A percentile compares a stretch with the other conserved stretches of the same genome.
These are phyloP conservation scores for Coriaria nepalensis DNA, from an alignment of 306 rosid species.

Conservation along the genomic window DNA sequence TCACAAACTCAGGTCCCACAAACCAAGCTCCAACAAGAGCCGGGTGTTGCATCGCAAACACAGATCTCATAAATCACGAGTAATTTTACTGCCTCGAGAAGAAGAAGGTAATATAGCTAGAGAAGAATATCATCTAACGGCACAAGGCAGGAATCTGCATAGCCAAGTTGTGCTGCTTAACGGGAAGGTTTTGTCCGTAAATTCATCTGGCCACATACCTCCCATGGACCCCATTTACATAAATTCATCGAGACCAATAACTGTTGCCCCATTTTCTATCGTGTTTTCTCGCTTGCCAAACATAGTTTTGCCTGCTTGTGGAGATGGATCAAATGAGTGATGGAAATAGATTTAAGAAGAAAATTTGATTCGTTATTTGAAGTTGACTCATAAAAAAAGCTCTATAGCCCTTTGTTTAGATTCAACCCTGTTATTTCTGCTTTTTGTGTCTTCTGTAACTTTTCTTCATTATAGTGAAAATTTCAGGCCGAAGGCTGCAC, in stretches of 20 bases:
- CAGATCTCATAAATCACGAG: constrained; percentile 7
- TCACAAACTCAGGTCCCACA: constrained; percentile 18
- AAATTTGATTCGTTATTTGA: no score
- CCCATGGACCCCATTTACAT: constrained; percentile 44
- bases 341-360: no score
- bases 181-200: constrained; percentile 45
- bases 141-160: constrained; percentile 50
- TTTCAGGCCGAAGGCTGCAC: no score
- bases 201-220: constrained; percentile 67
- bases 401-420: no score
- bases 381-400: no score
- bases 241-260: constrained; percentile 43
- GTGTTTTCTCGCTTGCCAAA: constrained; percentile 78
- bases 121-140: constrained; percentile 70
- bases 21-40: constrained; percentile 9
- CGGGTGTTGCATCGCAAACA: constrained; percentile 21
- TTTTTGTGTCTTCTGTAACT: no score
- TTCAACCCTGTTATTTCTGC: no score
- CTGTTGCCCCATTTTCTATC: constrained; percentile 56
- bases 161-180: constrained; percentile 72
- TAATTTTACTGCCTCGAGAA: constrained; percentile 13
- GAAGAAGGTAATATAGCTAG: constrained; percentile 20
- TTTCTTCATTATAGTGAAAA: no score
- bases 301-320: constrained; percentile 41
- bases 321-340: no score